Evolutionary conservation across 1,284 basidiomycete species (phyloP).

Genomic region (Cryptococcus amylolentus): DNA sequence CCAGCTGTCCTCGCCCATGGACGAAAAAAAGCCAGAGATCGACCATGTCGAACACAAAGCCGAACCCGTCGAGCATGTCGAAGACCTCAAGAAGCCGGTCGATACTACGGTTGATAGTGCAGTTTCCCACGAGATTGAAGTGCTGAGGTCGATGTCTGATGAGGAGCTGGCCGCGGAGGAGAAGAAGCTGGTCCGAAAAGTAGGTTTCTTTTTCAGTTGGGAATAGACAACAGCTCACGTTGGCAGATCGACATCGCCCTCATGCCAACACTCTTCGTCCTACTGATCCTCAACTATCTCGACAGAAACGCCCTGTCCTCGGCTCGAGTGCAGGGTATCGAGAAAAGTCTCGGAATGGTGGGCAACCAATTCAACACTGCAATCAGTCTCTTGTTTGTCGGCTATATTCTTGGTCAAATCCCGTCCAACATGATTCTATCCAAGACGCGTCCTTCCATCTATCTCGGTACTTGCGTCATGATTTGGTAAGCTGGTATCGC

Average conservation of each 20-base stretch:
- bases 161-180: conserved; percentile 17
- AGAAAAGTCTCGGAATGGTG: conserved; percentile 26
- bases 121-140: conserved; percentile 19
- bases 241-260: conserved; percentile 24
- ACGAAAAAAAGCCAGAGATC: no score
- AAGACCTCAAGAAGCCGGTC: neutral
- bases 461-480: conserved; percentile 3
- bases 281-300: conserved; percentile 42
- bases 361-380: conserved; percentile 36
- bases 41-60: no score
- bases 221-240: neutral
- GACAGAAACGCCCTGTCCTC: conserved; percentile 41
- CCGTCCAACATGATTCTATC: conserved; percentile 23
- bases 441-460: conserved; percentile 6
- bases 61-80: conserved; percentile 5
- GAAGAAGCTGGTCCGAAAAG: conserved; percentile 30
- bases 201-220: neutral
- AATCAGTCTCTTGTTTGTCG: conserved; percentile 44
- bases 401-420: conserved; percentile 41
- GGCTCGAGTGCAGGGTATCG: conserved; percentile 36
- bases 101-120: neutral
- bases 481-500: neutral
- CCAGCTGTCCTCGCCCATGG: no score
- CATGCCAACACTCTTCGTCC: conserved; percentile 27
- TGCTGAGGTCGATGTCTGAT: conserved; percentile 9